Evolutionary conservation across 2,329 filamentous ascomycete species (phyloP).

Genomic region (Aplosporella prunicola): DNA sequence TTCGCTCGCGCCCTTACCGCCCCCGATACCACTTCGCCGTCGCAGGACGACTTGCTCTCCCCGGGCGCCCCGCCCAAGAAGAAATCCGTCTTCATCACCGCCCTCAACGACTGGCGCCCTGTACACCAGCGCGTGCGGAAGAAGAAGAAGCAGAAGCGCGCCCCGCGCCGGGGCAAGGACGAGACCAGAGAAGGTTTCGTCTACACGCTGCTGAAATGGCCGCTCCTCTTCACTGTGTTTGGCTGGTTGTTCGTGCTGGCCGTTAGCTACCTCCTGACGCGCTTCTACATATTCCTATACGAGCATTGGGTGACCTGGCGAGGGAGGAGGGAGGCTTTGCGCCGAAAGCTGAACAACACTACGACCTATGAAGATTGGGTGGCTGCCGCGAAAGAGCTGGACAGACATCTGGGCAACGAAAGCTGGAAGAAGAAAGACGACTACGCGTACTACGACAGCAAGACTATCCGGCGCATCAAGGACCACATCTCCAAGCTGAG

Average conservation of each 20-base stretch:
- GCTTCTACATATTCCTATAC: conserved; percentile 85
- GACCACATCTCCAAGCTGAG: conserved; percentile 62
- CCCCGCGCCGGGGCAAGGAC: conserved; percentile 53
- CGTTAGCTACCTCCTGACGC: conserved; percentile 66
- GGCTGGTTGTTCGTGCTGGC: conserved; percentile 71
- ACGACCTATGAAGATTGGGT: conserved; percentile 79
- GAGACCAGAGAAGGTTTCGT: conserved; percentile 92
- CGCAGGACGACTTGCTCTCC: conserved; percentile 44
- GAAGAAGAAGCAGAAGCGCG: conserved; percentile 30
- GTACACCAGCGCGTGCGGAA: conserved; percentile 61
- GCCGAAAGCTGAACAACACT: conserved; percentile 61
- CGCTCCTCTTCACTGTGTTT: conserved; percentile 68
- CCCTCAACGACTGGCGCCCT: conserved; percentile 92
- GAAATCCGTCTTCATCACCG: conserved; percentile 59
- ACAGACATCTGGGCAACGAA: conserved; percentile 70
- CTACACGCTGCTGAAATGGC: conserved; percentile 86
- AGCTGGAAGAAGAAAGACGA: conserved; percentile 67
- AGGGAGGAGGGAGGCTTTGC: conserved; percentile 62
- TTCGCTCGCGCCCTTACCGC: conserved; percentile 78
- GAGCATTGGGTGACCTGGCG: conserved; percentile 89
- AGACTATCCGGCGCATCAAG: conserved; percentile 68
- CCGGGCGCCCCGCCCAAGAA: conserved; percentile 34
- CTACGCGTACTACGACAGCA: conserved; percentile 75
- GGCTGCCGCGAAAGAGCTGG: conserved; percentile 65
- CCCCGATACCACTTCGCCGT: conserved; percentile 59